Conservation (phyloP, 2,329 filamentous ascomycete genomes). For the Aspergillus fructus region DNA sequence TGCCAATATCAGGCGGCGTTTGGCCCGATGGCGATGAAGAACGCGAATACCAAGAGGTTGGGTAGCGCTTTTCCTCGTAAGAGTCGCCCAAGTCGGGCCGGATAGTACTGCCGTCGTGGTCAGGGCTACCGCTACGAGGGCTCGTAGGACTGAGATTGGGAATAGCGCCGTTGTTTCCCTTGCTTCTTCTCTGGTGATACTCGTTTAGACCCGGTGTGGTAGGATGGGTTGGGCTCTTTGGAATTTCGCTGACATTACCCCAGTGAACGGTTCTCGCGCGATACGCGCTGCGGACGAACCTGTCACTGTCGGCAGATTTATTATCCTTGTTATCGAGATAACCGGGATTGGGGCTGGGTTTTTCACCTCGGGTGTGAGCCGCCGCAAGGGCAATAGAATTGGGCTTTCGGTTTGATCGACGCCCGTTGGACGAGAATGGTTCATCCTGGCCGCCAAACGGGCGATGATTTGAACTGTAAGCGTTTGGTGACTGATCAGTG, state of each 20-base stretch:
- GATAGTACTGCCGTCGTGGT: neutral
- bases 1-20: neutral
- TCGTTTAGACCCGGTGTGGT: neutral
- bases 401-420: neutral
- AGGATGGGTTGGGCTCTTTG: neutral
- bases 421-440: neutral
- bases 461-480: neutral
- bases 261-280: constrained; percentile 4
- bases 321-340: neutral
- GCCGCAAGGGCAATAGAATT: neutral
- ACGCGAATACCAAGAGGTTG: neutral
- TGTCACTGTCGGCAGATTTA: neutral
- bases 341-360: neutral
- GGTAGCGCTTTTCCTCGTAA: neutral
- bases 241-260: neutral
- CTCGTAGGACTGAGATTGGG: neutral
- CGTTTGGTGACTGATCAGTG: neutral
- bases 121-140: neutral
- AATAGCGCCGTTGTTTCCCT: neutral
- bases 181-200: neutral
- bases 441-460: neutral
- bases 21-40: neutral
- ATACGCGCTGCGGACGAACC: neutral
- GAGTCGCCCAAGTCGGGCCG: too few species aligned
- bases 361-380: neutral